Evolutionary conservation across 2,329 filamentous ascomycete genomes (phyloP).

Genomic region (Grosmannia clavigera): DNA sequence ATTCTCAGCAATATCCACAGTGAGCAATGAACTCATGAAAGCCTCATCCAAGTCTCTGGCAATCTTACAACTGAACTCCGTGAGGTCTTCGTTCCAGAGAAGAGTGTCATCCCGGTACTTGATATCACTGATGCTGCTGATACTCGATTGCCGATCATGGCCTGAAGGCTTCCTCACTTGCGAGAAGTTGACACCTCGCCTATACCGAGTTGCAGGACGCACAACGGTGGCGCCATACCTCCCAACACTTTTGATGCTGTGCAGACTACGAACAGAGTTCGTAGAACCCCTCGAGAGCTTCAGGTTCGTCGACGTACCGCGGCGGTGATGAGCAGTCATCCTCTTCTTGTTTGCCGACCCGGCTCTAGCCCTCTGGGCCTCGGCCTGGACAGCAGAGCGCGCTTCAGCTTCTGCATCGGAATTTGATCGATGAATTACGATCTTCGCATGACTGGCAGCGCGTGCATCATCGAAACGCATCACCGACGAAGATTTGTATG

Average conservation of each 20-base stretch:
- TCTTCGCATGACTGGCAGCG: constrained; percentile 48
- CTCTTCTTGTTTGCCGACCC: constrained; percentile 4
- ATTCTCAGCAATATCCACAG: constrained; percentile 9
- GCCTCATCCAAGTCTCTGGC: constrained; percentile 87
- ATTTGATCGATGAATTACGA: constrained; percentile 51
- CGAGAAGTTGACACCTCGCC: constrained; percentile 43
- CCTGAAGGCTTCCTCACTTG: constrained; percentile 27
- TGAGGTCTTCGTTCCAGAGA: constrained; percentile 58
- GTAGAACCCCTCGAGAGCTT: constrained; percentile 29
- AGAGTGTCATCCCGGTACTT: constrained; percentile 9
- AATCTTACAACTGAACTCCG: constrained; percentile 73
- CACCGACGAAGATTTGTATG: constrained; percentile 58
- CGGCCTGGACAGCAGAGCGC: constrained; percentile 18
- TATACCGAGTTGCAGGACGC: constrained; percentile 33
- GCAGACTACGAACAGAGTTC: constrained; percentile 28
- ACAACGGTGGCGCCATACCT: constrained; percentile 25
- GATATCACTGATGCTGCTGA: neutral
- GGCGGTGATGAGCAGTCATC: constrained; percentile 18
- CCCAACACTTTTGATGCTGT: constrained; percentile 13
- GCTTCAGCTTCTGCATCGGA: constrained; percentile 20
- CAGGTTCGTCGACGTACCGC: constrained; percentile 17
- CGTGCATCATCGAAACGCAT: constrained; percentile 30
- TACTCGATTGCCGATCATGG: constrained; percentile 7
- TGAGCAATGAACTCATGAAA: constrained; percentile 56
- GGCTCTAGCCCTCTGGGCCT: constrained; percentile 6